Base-by-base conservation (phyloP, 2,329 filamentous ascomycete species). In the Gaeumannomyces tritici region DNA sequence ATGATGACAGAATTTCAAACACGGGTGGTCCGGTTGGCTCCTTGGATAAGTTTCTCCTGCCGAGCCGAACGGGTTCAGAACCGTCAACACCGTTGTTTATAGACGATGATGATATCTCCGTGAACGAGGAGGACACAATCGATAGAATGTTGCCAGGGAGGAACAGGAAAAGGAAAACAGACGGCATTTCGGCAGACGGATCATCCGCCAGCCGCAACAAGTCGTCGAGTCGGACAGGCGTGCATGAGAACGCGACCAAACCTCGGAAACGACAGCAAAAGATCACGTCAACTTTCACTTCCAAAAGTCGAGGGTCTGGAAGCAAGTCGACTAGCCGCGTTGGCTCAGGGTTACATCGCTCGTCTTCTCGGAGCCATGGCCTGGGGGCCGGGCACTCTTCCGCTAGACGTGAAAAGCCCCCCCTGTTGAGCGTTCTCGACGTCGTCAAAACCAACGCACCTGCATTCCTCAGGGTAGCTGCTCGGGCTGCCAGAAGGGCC, bases 391-490 rank as follows among this genome's bases (percentile, higher is more conserved):
- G 42, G 21, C 18, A 21, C 42, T 51, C 42, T 21, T 47, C 42
- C 21, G n/a, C 55, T 2, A 56, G 28, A 29, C 2, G 0, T 9
- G 55, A 24, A 15, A 28, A 12, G 1, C 73, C 80, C n/a, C 82
- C 83, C 4, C 72, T 70, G 26, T 75, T 88, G 26, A 81, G 85
- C 66, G 86, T 88, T 62, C 69, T 88, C n/a, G 85, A 88, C 70
- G 79, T 86, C 27, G 75, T 82, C 57, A 79, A 81, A 64, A 70
- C 75, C 2, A 68, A 76, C 63, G 82, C 83, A 0, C 86, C 86
- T 1, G 72, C 70, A 2, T 88, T 88, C 65, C 73, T 89, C 42
- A 84, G 79, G 64, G 79, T 89, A 68, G 86, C 86, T 60, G 84
- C 83, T 56, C 83, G 86, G 21, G 77, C 82, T 61, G 84, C 79